phyloP scores from a whole-genome alignment of 495 filamentous ascomycete species.

The Penicillium atrosanguineum region DNA sequence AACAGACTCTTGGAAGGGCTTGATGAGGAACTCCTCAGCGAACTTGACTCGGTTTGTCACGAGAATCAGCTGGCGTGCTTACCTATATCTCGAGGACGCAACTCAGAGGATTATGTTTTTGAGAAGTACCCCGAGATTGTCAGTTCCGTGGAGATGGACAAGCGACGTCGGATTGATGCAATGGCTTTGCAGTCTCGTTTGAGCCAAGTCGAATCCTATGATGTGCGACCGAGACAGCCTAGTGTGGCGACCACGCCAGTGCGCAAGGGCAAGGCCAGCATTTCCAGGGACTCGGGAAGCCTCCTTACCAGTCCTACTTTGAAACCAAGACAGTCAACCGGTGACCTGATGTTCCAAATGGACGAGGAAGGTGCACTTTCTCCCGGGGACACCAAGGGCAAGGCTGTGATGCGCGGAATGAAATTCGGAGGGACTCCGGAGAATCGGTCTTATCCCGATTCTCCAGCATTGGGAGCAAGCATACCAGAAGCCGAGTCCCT shows the following conservation, averaged over 20 bases:
- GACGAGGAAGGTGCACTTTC: constrained; percentile 65
- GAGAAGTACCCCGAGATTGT: constrained; percentile 67
- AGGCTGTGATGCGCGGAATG: constrained; percentile 25
- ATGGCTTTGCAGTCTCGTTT: constrained; percentile 58
- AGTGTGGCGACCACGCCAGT: constrained; percentile 48
- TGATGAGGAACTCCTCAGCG: constrained; percentile 75
- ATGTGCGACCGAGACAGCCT: constrained; percentile 41
- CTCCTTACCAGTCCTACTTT: constrained; percentile 54
- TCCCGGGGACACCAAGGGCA: constrained; percentile 31
- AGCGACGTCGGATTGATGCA: constrained; percentile 55
- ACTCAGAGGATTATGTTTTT: constrained; percentile 65
- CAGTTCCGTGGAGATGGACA: constrained; percentile 51
- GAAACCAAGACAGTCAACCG: constrained; percentile 59
- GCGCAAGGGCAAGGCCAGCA: constrained; percentile 50
- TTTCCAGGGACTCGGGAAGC: constrained; percentile 45
- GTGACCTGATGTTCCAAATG: constrained; percentile 93
- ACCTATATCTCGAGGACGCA: constrained; percentile 71
- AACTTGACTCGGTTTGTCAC: constrained; percentile 75
- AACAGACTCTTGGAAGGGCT: constrained; percentile 81
- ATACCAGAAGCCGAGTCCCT: constrained; percentile 30
- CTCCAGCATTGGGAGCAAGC: constrained; percentile 30
- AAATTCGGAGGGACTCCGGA: constrained; percentile 15
- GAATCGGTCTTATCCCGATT: constrained; percentile 24
- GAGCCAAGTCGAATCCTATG: constrained; percentile 56
- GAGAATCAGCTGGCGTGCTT: constrained; percentile 76